Base-by-base conservation (phyloP, 768 basidiomycete species). In the Agaricus blazei region DNA sequence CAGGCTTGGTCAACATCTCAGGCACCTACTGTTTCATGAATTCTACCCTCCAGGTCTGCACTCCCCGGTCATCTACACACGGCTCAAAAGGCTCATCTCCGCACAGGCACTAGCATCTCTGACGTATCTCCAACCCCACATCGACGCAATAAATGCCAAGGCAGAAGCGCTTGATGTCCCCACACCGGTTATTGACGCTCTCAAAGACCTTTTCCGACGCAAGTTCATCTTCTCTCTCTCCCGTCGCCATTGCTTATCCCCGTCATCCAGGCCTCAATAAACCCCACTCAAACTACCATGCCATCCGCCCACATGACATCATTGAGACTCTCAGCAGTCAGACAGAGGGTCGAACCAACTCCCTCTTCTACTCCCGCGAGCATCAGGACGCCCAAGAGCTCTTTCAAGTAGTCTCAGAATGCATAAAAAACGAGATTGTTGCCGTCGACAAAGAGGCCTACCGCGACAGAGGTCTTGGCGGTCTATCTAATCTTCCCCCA, bases 11-110 rank as follows among this genome's bases (percentile, higher is more conserved):
- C 65, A 98, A 98, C 64, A 87, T 95, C 37, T 95, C 93, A 8
- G 95, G 95, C 9, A 96, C 93, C 50, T 90, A 96, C 60, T 98
- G 96, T 66, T 98, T 97, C 75, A 90, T 98, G 85, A 96, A 98
- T 67, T 94, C 96, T 11, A 93, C 93, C 2, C 74, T 98, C 9
- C 96, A 98, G 81, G 91, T 66, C 67, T 64, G 40, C 19, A 19
- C 38, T 19, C 48, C 19, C 4, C 53, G 44, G 31, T 42, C 9
- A 55, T 12, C 31, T 3, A 2, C 27, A 23, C 27, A 9, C 9
- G n/a, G 23, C 31, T 26, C 12, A 3, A 5, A n/a, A 26, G n/a
- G 31, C 23, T 41, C 14, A 27, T 9, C 34, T 19, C 19, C 5
- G 34, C 23, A n/a, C 61, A 95, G 93, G 92, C 95, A 38, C 73